A percentile compares a stretch with the other conserved stretches of the same genome.
phyloP scores from a whole-genome alignment of 768 basidiomycete species.

The Postia placenta region DNA sequence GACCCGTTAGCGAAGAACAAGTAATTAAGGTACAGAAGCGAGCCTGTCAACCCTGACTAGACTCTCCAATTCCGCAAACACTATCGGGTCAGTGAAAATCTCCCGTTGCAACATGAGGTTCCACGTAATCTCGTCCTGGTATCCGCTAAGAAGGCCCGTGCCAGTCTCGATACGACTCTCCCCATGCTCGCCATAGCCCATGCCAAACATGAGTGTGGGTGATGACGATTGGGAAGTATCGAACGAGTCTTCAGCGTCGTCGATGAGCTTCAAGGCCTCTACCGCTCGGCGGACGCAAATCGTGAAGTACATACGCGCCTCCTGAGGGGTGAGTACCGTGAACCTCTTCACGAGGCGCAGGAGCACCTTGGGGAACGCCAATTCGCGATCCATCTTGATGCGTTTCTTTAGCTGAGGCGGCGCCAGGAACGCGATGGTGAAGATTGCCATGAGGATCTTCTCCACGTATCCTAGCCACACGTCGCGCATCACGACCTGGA shows the following conservation, averaged over 20 bases:
- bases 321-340: slow-evolving; percentile 41
- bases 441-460: slow-evolving; percentile 75
- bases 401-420: slow-evolving; percentile 66
- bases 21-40: neutral
- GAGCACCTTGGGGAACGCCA: slow-evolving; percentile 68
- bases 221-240: slow-evolving; percentile 55
- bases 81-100: slow-evolving; percentile 50
- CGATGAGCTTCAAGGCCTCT: slow-evolving; percentile 74
- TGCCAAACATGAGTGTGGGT: slow-evolving; percentile 72
- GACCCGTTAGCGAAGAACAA: neutral
- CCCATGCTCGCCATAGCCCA: slow-evolving; percentile 74
- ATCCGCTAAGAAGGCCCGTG: slow-evolving; percentile 66
- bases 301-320: slow-evolving; percentile 46
- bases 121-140: slow-evolving; percentile 62
- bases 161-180: slow-evolving; percentile 65
- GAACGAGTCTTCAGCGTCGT: slow-evolving; percentile 69
- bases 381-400: slow-evolving; percentile 56
- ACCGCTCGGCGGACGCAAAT: slow-evolving; percentile 60
- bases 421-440: slow-evolving; percentile 80
- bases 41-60: slow-evolving; percentile 48
- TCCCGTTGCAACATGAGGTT: slow-evolving; percentile 67
- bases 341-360: slow-evolving; percentile 66
- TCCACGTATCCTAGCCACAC: slow-evolving; percentile 76
- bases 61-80: slow-evolving; percentile 79
- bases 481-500: slow-evolving; percentile 53